Conservation (phyloP, 805 yeast genomes). For the Cyberlindnera bimundalis region DNA sequence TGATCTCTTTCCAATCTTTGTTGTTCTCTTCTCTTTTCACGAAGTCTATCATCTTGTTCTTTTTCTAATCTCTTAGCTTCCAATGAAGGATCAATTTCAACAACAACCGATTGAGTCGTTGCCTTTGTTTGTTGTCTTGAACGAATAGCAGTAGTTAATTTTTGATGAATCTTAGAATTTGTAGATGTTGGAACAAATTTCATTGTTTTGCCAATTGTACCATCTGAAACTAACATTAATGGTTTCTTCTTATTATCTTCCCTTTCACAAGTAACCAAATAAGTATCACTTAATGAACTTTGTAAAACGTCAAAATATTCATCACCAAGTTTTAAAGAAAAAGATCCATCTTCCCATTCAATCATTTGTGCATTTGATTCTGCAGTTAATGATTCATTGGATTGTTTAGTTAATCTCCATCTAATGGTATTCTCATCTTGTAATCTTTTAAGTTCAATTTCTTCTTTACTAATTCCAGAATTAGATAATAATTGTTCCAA, state of each 20-base stretch:
- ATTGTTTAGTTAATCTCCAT: conserved; percentile 84
- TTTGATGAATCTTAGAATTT: conserved; percentile 76
- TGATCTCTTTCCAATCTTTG: conserved; percentile 50
- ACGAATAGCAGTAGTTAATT: conserved; percentile 66
- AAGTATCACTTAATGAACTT: conserved; percentile 64
- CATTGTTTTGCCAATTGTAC: conserved; percentile 59
- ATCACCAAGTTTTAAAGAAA: conserved; percentile 80
- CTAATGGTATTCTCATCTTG: conserved; percentile 82
- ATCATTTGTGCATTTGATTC: conserved; percentile 88
- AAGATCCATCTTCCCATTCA: conserved; percentile 92
- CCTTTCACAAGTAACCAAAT: conserved; percentile 54
- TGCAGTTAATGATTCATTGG: conserved; percentile 53
- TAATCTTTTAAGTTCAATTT: conserved; percentile 58
- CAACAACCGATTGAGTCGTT: conserved; percentile 38
- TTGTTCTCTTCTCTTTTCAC: conserved; percentile 62
- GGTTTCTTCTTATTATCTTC: conserved; percentile 3
- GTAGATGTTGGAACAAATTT: conserved; percentile 89
- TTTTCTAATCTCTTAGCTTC: conserved; percentile 66
- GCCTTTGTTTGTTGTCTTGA: conserved; percentile 33
- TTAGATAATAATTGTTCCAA: conserved; percentile 41
- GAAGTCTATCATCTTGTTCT: conserved; percentile 58
- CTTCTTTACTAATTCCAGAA: conserved; percentile 40
- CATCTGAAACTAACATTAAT: conserved; percentile 37
- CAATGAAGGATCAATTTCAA: conserved; percentile 62
- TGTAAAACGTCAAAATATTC: conserved; percentile 80